phyloP scores from a whole-genome alignment of 75 land plant genomes.

The Pinus taeda region DNA sequence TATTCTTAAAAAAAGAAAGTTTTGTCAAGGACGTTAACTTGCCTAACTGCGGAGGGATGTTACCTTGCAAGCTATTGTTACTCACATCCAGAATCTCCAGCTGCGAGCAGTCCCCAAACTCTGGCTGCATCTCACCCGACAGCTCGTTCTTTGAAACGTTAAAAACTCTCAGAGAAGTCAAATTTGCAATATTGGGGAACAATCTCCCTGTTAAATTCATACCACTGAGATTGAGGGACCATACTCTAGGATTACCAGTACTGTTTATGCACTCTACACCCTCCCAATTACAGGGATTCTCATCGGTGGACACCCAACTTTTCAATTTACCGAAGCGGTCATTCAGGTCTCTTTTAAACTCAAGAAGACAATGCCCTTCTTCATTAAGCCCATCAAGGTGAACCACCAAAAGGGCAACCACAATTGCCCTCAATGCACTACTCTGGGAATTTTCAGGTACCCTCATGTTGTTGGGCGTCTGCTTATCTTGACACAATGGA shows the following conservation, averaged over 20 bases:
- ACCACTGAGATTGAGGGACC: constrained; percentile 32
- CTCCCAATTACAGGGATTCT: constrained; percentile 53
- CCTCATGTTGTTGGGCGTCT: constrained; percentile 10
- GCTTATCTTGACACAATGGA: not conserved
- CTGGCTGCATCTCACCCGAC: constrained; percentile 50
- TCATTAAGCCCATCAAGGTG: constrained; percentile 6
- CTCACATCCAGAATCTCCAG: constrained; percentile 58
- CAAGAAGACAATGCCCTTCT: constrained; percentile 23
- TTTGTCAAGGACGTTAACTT: constrained; percentile 29
- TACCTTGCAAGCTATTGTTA: constrained; percentile 51
- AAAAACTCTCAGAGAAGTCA: constrained; percentile 29
- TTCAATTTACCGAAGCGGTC: constrained; percentile 19
- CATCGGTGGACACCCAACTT: constrained; percentile 42
- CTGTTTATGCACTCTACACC: constrained; percentile 36
- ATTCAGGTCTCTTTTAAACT: constrained; percentile 26
- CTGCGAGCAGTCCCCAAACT: constrained; percentile 22
- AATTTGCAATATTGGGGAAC: constrained; percentile 31
- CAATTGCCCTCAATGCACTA: not conserved
- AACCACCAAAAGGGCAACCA: constrained; percentile 1
- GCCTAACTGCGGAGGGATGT: constrained; percentile 39
- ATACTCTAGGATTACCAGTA: constrained; percentile 21
- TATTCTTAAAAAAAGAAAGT: constrained; percentile 58
- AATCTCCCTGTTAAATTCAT: constrained; percentile 49
- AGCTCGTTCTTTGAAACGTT: constrained; percentile 48
- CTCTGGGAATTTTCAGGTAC: not conserved